A percentile compares a stretch with the other conserved stretches of the same genome.
Evolutionary conservation across 2,329 filamentous ascomycete genomes (phyloP).

Genomic region (Aspergillus unguis): DNA sequence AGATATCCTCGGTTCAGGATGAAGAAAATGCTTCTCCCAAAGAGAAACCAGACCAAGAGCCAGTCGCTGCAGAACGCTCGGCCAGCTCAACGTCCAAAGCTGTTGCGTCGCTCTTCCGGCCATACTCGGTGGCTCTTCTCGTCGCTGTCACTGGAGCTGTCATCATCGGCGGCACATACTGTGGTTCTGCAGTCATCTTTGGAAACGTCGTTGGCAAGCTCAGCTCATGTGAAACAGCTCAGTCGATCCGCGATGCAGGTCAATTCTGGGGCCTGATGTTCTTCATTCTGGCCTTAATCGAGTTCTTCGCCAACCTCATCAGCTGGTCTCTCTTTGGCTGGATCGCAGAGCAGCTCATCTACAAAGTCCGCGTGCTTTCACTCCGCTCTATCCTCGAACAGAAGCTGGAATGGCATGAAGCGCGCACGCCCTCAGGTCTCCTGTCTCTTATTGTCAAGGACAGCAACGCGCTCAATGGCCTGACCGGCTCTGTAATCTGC

Average conservation of each 20-base stretch:
- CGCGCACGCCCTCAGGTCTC: conserved; percentile 59
- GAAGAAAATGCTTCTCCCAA: neutral
- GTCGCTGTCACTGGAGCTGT: conserved; percentile 50
- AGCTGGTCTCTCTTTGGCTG: conserved; percentile 59
- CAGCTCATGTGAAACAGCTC: conserved; percentile 50
- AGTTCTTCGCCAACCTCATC: conserved; percentile 59
- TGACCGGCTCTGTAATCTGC: conserved; percentile 68
- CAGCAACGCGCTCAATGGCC: conserved; percentile 61
- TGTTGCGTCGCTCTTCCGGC: conserved; percentile 10
- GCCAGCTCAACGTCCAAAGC: neutral
- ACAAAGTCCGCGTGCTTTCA: conserved; percentile 60
- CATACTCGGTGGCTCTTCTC: conserved; percentile 13
- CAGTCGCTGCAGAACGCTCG: neutral
- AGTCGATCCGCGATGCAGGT: conserved; percentile 46
- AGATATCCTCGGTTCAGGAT: neutral
- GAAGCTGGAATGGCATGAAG: conserved; percentile 63
- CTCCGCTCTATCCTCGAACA: conserved; percentile 65
- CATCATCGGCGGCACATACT: conserved; percentile 11
- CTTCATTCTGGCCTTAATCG: conserved; percentile 59
- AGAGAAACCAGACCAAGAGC: neutral
- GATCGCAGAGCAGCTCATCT: conserved; percentile 63
- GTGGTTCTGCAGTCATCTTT: conserved; percentile 51
- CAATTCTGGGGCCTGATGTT: conserved; percentile 57
- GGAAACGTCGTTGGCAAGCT: conserved; percentile 58
- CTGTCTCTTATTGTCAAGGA: conserved; percentile 68